Base-by-base conservation (phyloP, 768 basidiomycete species). In the Auriscalpium orientale region DNA sequence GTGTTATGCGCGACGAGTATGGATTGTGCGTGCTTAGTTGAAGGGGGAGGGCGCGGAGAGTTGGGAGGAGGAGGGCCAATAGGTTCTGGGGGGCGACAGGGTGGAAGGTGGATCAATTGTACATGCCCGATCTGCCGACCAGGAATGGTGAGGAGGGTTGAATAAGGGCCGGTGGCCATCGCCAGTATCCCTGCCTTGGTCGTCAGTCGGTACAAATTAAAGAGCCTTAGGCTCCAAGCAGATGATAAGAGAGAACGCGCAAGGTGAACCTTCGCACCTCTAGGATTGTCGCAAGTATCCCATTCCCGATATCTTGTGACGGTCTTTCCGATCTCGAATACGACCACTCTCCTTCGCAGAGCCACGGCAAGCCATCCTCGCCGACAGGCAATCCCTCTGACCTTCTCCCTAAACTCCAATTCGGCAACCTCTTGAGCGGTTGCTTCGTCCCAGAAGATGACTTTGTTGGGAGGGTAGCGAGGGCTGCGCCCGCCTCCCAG, bases 401-500 rank as follows among this genome's bases (percentile, higher is more conserved):
- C 91, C 56, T 79, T 76, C 71, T 93, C 92, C 64, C 88, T 78
- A 66, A 95, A 95, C 71, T 94, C 91, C 57, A 95, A 78, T 68
- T 94, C 91, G 38, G 89, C 90, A 49, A 91, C 87, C 67, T 93
- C 89, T 58, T 74, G 73, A n/a, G 81, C 82, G 4, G 80, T 71
- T 3, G 78, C 79, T 71, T 91, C 91, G 69, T 95, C 88, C 91
- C 91, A 95, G 53, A 95, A 68, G 60, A 95, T 77, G 53, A 94
- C 89, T 73, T 95, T 95, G 72, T 95, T 95, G 33, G 87, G 89
- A 33, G 93, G 89, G 71, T 93, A 95, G 10, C 87, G 79, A 34
- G 92, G 92, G 68, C 89, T 92, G 54, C 84, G 80, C 40, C 92
- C 91, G 46, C 92, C 92, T 49, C 92, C 92, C 54, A 93, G 76